Evolutionary conservation across 1,139 yeast genomes (phyloP).

Genomic region (Diutina mesorugosa): DNA sequence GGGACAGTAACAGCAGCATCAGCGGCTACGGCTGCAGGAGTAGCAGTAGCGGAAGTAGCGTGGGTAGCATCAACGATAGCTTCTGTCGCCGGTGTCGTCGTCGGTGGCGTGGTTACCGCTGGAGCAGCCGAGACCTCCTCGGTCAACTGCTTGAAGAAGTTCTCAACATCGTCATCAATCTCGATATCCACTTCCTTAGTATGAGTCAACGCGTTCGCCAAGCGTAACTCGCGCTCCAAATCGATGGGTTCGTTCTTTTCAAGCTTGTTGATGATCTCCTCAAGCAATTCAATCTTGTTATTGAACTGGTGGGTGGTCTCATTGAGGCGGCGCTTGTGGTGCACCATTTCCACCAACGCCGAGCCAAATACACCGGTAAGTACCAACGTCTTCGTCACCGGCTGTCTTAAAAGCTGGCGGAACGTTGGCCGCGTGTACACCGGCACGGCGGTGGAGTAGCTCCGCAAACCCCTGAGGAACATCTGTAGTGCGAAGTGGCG

Average conservation of each 20-base stretch:
- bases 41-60: not conserved
- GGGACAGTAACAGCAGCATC: not conserved
- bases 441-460: not conserved
- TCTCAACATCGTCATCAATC: constrained; percentile 26
- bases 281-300: constrained; percentile 11
- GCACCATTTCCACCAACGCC: constrained; percentile 25
- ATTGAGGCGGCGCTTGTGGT: constrained; percentile 21
- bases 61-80: too few relatives aligned
- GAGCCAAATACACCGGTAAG: constrained; percentile 28
- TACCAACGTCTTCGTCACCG: constrained; percentile 26
- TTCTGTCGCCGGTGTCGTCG: too few relatives aligned
- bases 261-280: constrained; percentile 18
- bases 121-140: not conserved
- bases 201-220: constrained; percentile 24
- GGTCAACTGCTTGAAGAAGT: constrained; percentile 14
- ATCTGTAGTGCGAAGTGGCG: not conserved
- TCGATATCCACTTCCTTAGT: constrained; percentile 23
- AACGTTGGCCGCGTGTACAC: not conserved
- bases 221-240: constrained; percentile 21
- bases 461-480: not conserved
- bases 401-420: constrained; percentile 5
- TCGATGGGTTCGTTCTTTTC: constrained; percentile 21
- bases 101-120: too few relatives aligned
- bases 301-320: constrained; percentile 13
- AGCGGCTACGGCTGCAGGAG: not conserved